phyloP scores from a whole-genome alignment of 768 basidiomycete species.

The Collybia mongolica region DNA sequence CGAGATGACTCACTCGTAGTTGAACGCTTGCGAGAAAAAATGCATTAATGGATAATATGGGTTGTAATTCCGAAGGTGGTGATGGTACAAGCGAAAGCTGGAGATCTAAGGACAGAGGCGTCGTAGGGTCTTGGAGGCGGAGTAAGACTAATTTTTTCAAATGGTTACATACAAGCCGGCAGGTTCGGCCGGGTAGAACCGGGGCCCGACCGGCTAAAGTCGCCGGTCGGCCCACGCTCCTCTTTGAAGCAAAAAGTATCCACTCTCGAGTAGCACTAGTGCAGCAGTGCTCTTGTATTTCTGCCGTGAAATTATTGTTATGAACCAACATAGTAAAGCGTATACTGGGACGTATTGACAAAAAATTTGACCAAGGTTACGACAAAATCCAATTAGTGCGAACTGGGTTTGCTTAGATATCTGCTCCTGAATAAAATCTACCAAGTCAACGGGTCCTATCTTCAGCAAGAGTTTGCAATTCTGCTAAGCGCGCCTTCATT shows the following conservation, averaged over 20 bases:
- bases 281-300: no score
- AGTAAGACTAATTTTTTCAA: constrained; percentile 9
- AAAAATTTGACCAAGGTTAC: no score
- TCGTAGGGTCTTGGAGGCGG: constrained; percentile 9
- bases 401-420: not conserved
- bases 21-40: constrained; percentile 82
- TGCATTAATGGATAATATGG: constrained; percentile 54
- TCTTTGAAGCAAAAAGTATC: no score
- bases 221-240: no score
- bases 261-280: no score
- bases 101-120: constrained; percentile 4
- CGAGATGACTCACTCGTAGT: constrained; percentile 67
- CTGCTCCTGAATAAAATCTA: not conserved
- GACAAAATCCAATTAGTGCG: no score
- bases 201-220: constrained; percentile 1
- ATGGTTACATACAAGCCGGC: not conserved
- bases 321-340: no score
- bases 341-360: no score
- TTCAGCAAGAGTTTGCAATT: constrained; percentile 45
- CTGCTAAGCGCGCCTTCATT: constrained; percentile 72
- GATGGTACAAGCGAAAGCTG: constrained; percentile 25
- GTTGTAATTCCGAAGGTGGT: constrained; percentile 20
- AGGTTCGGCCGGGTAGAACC: constrained; percentile 18
- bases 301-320: no score
- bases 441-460: not conserved